A percentile compares a stretch with the other conserved stretches of the same genome.
Evolutionary conservation across 2,329 filamentous ascomycete species (phyloP).

Genomic region (Verticillium nonalfalfae): DNA sequence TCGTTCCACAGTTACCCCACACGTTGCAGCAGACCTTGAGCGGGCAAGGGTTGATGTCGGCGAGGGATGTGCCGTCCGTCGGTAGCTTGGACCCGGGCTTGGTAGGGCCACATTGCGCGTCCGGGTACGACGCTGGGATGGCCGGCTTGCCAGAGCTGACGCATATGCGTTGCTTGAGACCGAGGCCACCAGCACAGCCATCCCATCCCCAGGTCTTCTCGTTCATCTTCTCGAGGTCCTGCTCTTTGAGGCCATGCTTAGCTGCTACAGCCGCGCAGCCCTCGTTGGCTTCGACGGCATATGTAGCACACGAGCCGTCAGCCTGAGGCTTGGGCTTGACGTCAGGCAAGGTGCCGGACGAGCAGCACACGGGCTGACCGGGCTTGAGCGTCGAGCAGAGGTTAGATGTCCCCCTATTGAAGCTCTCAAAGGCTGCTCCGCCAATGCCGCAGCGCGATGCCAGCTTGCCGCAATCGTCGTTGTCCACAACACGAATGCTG

Average conservation of each 20-base stretch:
- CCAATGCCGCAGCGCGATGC: slow-evolving; percentile 9
- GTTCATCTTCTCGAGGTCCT: slow-evolving; percentile 29
- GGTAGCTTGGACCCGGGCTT: neutral
- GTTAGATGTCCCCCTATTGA: slow-evolving; percentile 16
- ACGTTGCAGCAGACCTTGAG: slow-evolving; percentile 23
- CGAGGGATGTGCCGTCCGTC: neutral
- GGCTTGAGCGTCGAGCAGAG: slow-evolving; percentile 18
- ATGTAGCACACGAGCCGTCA: slow-evolving; percentile 26
- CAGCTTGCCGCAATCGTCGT: slow-evolving; percentile 29
- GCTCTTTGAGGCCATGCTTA: slow-evolving; percentile 23
- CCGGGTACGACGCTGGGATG: slow-evolving; percentile 21
- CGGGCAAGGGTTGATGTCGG: slow-evolving; percentile 18
- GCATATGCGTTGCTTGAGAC: slow-evolving; percentile 21
- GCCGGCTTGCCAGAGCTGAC: slow-evolving; percentile 25
- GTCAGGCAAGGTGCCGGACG: slow-evolving; percentile 24
- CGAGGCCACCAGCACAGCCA: slow-evolving; percentile 19
- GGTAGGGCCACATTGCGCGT: slow-evolving; percentile 26
- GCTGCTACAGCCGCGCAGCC: slow-evolving; percentile 17
- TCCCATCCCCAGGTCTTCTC: slow-evolving; percentile 30
- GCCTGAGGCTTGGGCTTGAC: slow-evolving; percentile 22
- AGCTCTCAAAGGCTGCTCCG: neutral
- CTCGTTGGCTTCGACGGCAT: slow-evolving; percentile 22
- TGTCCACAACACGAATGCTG: slow-evolving; percentile 22
- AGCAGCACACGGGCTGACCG: slow-evolving; percentile 30
- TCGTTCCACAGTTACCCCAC: slow-evolving; percentile 39